Base-by-base conservation (phyloP, 2,329 filamentous ascomycete species). In the Chrysoporthe deuterocubensis region DNA sequence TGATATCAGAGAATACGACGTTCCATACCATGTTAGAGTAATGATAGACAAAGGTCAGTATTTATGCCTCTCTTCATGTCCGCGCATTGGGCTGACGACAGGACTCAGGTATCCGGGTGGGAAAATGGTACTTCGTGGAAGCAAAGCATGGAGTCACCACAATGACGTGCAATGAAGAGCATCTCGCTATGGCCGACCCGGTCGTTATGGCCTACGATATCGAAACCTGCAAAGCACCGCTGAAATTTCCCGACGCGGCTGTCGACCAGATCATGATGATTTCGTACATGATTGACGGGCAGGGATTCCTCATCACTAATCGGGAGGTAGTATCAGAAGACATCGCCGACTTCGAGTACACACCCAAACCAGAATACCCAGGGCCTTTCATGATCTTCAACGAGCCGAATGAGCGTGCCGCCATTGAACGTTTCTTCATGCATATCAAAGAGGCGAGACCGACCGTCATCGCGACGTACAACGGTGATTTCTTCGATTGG, bases 401-500 rank as follows among this genome's bases (percentile, higher is more conserved):
- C 77, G 96, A 99, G 77, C 92, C 94, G 1, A 90, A 98, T 75
- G 96, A 99, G 79, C 96, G 96, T 78, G 87, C 85, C 0, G 77
- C 97, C 2, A 84, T 99, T 32, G 95, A 98, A 76, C 86, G 96
- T 18, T 99, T 99, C 81, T 98, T 99, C 75, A 84, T 92, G 52
- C 96, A 97, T 78, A 92, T 99, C 79, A 98, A 99, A 75, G 93
- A 97, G 78, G 93, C 94, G 0, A 89, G 92, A 69, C 96, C 96
- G 0, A 98, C 94, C 0, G 95, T 99, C 67, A 99, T 99, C 78
- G 95, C 96, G 46, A 99, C 96, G n/a, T 99, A 99, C 85, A 99
- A 99, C 93, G 96, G 96, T 82, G 96, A 99, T 83, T 99, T 99
- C 78, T 99, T 99, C 89, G 96, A 99, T 90, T 99, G 96, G 96